Evolutionary conservation across 2,329 filamentous ascomycete species (phyloP), one percentile per base, ranked within the genome.

Genomic region (Penicillium decumbens): DNA sequence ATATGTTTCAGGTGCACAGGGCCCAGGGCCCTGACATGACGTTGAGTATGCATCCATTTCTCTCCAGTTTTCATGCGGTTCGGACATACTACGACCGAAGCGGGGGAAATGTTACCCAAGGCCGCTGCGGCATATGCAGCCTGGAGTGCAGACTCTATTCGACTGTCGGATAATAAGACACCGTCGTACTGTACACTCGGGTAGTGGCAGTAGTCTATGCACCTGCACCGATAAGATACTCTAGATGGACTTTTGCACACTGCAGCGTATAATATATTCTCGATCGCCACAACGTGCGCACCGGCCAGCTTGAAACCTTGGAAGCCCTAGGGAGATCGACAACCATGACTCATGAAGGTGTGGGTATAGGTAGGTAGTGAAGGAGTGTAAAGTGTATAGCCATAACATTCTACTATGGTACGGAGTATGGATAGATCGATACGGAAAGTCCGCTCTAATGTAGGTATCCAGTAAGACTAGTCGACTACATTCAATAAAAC

Each of bases 201-300:
- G 49, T 57, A 51, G 48, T 47, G 18, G 49, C 54, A 58, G 50
- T 35, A 47, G 33, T 38, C 38, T 53, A 55, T 60, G 56, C 47
- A 60, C 20, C 15, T 23, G 20, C 20, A 59, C 54, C 38, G 45
- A 38, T 25, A 41, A 25, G 38, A 40, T 27, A 40, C 18, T 6
- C 23, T 18, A 43, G 54, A 56, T 56, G 46, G 10, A 33, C n/a
- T 56, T 56, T 51, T 56, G 47, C 54, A 55, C 49, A 41, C 50
- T 27, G 15, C 15, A 18, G 15, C 15, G 15, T 46, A 50, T 30
- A 43, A 13, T 40, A 44, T 29, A 24, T 41, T 27, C 24, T 18
- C 37, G 55, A 60, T 60, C 58, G 48, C 48, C 45, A 49, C 56
- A 56, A 57, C 55, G 56, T 58, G 49, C 43, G 57, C 51, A 56